Evolutionary conservation across 257 asterid genomes (phyloP).

Genomic region (Penstemon newberryi): DNA sequence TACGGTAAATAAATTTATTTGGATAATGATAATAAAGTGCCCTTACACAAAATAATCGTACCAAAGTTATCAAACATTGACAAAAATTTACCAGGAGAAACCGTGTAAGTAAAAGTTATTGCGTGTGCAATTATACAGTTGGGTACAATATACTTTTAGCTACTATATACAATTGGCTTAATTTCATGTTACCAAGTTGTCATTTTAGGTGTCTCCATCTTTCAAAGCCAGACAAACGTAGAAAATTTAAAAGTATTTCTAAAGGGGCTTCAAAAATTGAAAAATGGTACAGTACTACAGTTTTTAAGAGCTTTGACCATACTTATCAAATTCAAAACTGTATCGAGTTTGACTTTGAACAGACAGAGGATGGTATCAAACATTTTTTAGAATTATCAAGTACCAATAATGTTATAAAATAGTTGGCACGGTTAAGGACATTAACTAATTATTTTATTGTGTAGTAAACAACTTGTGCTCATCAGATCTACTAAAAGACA

Average conservation of each 20-base stretch:
- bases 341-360: background rate
- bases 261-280: background rate
- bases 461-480: too few species aligned
- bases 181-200: background rate
- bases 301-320: too few species aligned
- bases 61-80: constrained; percentile 5
- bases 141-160: constrained; percentile 12
- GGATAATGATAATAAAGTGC: too few species aligned
- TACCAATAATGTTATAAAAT: too few species aligned
- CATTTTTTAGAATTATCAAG: background rate
- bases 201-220: background rate
- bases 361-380: background rate
- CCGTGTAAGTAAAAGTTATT: constrained; percentile 6
- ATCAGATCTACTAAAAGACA: too few species aligned
- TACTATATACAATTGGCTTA: constrained; percentile 22
- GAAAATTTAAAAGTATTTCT: background rate
- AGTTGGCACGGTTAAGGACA: too few species aligned
- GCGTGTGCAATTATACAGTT: background rate
- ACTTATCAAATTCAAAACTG: too few species aligned
- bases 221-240: background rate
- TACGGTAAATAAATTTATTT: too few species aligned
- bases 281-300: background rate
- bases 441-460: too few species aligned
- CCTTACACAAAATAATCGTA: background rate
- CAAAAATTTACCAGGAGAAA: background rate